Base-by-base conservation (phyloP, 108 stramenopile genomes). In the Nitzschia sp. region DNA sequence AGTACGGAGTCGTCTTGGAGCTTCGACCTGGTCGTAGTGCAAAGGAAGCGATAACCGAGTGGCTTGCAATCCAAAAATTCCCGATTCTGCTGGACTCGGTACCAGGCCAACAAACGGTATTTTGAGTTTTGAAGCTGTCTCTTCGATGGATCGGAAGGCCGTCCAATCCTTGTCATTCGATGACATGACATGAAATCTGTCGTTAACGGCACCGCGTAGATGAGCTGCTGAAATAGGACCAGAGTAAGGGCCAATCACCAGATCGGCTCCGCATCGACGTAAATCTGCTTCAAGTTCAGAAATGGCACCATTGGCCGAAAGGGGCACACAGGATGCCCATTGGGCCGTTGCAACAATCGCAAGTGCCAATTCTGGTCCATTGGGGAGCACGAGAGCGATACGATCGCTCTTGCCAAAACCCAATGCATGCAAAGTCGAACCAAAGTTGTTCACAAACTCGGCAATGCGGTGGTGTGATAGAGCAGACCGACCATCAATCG, bases 361-460 rank as follows among this genome's bases (percentile, higher is more conserved):
- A 25, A 85, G 46, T 19, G 84, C 84, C 26, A 85, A 29, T 60
- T 77, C 79, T 3, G 81, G 81, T 53, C 84, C 84, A 77, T 85
- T 85, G 27, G 84, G 84, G 34, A 85, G 54, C 5, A 82, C 76
- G 27, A 85, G 31, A 17, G 84, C 84, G 1, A 85, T 62, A 17
- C 81, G 78, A 36, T 80, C 30, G 1, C 79, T 75, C 4, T 64
- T 42, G 11, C 84, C 84, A 29, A 74, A 53, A 8, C 81, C 81
- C 45, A 77, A 24, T 26, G 27, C 42, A 30, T 82, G 81, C n/a
- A 85, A 46, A 0, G 47, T 30, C 2, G 70, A 60, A 4, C 84
- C 81, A 35, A 80, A 65, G 18, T 77, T 70, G 1, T 59, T 21
- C 56, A 64, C 53, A 53, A 85, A 85, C 18, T 72, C 71, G 19